Base-by-base conservation (phyloP, 2,329 filamentous ascomycete genomes). In the Colletotrichum lindemuthianum region DNA sequence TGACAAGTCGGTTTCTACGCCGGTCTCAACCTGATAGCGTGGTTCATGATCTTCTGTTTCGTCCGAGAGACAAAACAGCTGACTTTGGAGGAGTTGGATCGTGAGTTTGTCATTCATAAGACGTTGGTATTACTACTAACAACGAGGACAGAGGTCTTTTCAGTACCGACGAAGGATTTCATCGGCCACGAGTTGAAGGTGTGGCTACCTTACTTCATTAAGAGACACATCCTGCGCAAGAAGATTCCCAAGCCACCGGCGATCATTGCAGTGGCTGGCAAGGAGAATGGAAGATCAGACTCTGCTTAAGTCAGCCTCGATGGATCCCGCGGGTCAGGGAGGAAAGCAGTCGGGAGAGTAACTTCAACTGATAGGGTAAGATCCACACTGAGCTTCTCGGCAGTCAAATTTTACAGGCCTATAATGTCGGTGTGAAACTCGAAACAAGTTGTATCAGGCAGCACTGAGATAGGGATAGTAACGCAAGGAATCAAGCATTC, bases 31-130 rank as follows among this genome's bases (percentile, higher is more conserved):
- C 64, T 86, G 1, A 67, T 86, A 1, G 85, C 84, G 0, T 76
- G 87, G 15, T 63, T 82, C 44, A 79, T 87, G 75, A 86, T 88
- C 51, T 87, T 87, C 73, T 74, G 86, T 16, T 82, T 79, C 69
- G 75, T 87, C 6, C 84, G 84, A 1, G 86, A 88, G 72, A 88
- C 86, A 9, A 88, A 88, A 37, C 50, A 52, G 41, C 50, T 52
- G 5, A 52, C 50, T 8, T n/a, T 52, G 50, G 50, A 52, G 16
- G 50, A 52, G 15, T 24, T 52, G 11, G 50, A 52, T n/a, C 50
- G 74, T 52, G 41, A 52, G 50, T 52, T 8, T 0, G 7, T 7
- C 4, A 37, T 5, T 13, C 6, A 39, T 40, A 6, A 8, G 8
- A 8, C 16, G 13, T 1, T 16, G 44, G 15, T 1, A 10, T 6